These are phyloP conservation scores for Dendrobium nobile DNA, from an alignment of 106 monocot species.

Conservation along the genomic window DNA sequence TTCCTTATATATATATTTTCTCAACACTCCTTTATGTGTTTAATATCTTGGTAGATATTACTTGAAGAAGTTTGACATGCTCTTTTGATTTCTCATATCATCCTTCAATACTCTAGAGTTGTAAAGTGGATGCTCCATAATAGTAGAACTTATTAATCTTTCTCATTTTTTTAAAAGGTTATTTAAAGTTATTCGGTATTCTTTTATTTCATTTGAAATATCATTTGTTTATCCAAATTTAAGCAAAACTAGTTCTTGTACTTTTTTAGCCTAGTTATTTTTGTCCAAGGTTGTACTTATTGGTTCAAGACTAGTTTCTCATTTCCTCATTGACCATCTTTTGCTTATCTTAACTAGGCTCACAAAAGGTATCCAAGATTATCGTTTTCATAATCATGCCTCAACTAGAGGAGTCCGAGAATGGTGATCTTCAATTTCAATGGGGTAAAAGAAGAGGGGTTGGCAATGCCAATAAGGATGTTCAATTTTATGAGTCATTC, in stretches of 20 bases:
- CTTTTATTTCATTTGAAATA: not conserved
- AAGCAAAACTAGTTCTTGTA: not conserved
- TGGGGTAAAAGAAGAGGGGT: conserved; percentile 55
- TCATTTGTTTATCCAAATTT: not conserved
- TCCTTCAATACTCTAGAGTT: not conserved
- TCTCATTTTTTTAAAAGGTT: not conserved
- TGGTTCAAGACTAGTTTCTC: not conserved
- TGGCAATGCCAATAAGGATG: conserved; percentile 26
- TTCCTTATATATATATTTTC: not conserved
- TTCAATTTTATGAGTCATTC: conserved; percentile 67
- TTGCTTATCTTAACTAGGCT: not conserved
- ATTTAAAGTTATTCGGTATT: not conserved
- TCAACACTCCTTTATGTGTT: not conserved
- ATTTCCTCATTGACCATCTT: not conserved
- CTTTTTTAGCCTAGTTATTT: not conserved
- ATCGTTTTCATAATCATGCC: conserved; percentile 9
- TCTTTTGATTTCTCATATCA: not conserved
- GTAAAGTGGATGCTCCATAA: not conserved
- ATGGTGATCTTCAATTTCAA: conserved; percentile 26
- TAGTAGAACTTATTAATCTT: not conserved
- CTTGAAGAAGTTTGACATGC: not conserved
- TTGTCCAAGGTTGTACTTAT: not conserved
- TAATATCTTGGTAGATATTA: not conserved
- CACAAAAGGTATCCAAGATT: not conserved
- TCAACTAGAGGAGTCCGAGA: conserved; percentile 13